A percentile compares a stretch with the other conserved stretches of the same genome.
These are phyloP conservation scores for Russula vinacea DNA, from an alignment of 768 basidiomycete genomes.

Conservation along the genomic window DNA sequence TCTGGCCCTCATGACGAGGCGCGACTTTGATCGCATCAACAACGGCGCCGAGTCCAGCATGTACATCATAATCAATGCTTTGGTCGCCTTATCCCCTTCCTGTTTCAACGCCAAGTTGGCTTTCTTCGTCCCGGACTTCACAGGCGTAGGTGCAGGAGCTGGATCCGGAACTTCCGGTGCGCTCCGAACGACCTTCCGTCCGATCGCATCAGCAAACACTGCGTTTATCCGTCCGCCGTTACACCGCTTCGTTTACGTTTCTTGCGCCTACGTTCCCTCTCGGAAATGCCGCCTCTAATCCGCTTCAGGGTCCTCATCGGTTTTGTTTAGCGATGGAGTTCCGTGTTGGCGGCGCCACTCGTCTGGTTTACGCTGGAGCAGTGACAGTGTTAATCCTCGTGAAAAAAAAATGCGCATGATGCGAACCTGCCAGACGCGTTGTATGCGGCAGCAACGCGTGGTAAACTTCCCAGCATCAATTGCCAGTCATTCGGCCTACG, in stretches of 20 bases:
- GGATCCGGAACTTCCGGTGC: slow-evolving; percentile 40
- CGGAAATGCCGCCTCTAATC: neutral
- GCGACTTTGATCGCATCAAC: too few species aligned
- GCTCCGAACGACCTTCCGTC: slow-evolving; percentile 46
- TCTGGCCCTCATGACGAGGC: too few species aligned
- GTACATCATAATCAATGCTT: too few species aligned
- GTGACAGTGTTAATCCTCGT: slow-evolving; percentile 46
- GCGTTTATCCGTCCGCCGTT: slow-evolving; percentile 54
- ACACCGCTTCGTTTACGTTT: slow-evolving; percentile 43
- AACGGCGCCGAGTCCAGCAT: slow-evolving; percentile 46
- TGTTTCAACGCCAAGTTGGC: neutral
- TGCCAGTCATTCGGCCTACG: neutral
- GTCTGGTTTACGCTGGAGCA: slow-evolving; percentile 74
- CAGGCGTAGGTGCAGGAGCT: neutral
- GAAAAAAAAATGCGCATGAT: too few species aligned
- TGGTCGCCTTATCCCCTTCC: neutral
- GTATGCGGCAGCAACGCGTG: too few species aligned
- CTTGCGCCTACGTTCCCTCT: slow-evolving; percentile 26
- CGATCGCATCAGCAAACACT: too few species aligned
- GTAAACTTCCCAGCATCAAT: too few species aligned
- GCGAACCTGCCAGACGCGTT: slow-evolving; percentile 52
- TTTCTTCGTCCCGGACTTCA: slow-evolving; percentile 2
- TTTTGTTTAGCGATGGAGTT: too few species aligned
- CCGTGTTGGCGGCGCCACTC: slow-evolving; percentile 81
- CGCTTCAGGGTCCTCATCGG: neutral